Conservation (phyloP, 2,329 filamentous ascomycete genomes). For the Aspergillus uvarum region DNA sequence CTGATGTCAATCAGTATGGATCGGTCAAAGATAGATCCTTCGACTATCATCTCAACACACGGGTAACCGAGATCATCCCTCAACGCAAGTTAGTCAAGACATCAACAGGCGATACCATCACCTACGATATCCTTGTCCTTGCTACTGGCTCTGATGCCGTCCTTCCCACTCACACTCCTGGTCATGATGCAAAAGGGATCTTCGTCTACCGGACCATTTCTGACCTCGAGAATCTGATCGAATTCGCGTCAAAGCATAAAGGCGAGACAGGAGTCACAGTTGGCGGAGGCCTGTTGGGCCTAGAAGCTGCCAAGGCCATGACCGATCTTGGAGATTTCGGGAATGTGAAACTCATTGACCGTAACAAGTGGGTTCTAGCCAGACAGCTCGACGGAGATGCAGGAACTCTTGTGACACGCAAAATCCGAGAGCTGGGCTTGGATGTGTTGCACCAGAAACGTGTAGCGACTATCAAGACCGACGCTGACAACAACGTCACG, state of each 20-base stretch:
- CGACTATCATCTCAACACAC: slow-evolving; percentile 72
- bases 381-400: slow-evolving; percentile 81
- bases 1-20: slow-evolving; percentile 55
- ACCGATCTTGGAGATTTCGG: slow-evolving; percentile 75
- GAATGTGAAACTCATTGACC: slow-evolving; percentile 75
- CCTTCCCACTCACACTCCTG: slow-evolving; percentile 69
- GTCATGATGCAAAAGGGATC: slow-evolving; percentile 75
- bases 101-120: slow-evolving; percentile 65
- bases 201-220: slow-evolving; percentile 88
- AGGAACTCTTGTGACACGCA: slow-evolving; percentile 76
- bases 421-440: slow-evolving; percentile 74
- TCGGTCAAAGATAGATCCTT: slow-evolving; percentile 66
- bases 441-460: slow-evolving; percentile 77
- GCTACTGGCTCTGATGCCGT: slow-evolving; percentile 85
- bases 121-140: slow-evolving; percentile 78
- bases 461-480: slow-evolving; percentile 69
- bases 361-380: slow-evolving; percentile 78
- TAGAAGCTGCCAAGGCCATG: slow-evolving; percentile 91
- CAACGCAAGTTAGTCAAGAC: slow-evolving; percentile 67
- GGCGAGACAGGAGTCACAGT: slow-evolving; percentile 73
- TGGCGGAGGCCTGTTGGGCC: slow-evolving; percentile 77
- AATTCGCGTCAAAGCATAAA: slow-evolving; percentile 65
- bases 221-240: slow-evolving; percentile 74
- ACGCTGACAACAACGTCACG: slow-evolving; percentile 65
- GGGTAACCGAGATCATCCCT: slow-evolving; percentile 67